Evolutionary conservation across 805 yeast genomes (phyloP), one percentile per base, ranked within the genome.

Genomic region (Cyberlindnera xylosilytica): DNA sequence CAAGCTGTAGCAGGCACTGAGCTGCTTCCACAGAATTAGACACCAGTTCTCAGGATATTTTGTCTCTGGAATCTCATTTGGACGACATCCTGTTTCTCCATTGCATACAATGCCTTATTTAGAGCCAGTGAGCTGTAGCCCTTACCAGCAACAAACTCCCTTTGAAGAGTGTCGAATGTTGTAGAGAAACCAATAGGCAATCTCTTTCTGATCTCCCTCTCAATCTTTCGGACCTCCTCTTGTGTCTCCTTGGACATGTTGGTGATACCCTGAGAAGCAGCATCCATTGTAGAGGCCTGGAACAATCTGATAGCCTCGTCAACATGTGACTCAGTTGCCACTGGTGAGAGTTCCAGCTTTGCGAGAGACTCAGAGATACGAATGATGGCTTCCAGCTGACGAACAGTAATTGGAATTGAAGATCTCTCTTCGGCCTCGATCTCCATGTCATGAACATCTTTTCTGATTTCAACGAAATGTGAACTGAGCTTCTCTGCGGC

Each of bases 161-260:
- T 78, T 54, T 87, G 76, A 44, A 93, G 72, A 4, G 96, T 88
- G 51, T 77, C 79, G 62, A 87, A 87, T 15, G 91, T 81, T 0
- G 98, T 89, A 28, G 95, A 85, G 90, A 96, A 93, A 17, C 99
- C 99, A 49, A 93, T 83, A 13, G 98, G 97, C 51, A 93, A 73
- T 63, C 98, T 79, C 64, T 93, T 81, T 63, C 88, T 81, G 53
- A 93, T 74, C 61, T 88, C 96, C 37, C 76, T 80, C 59, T 90
- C 97, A 41, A 93, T 87, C 55, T 73, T 74, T 50, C 78, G 75
- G 35, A 91, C 88, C 57, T 90, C 93, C 29, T 76, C 75, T 36
- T 79, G 74, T 45, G 82, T 68, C 44, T 81, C 81, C 6, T 67
- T 57, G 27, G 80, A 78, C 47, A 79, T 78, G 5, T 76, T 68